These are phyloP conservation scores for Rhizopogon vesiculosus DNA, from an alignment of 768 basidiomycete genomes.

Conservation along the genomic window DNA sequence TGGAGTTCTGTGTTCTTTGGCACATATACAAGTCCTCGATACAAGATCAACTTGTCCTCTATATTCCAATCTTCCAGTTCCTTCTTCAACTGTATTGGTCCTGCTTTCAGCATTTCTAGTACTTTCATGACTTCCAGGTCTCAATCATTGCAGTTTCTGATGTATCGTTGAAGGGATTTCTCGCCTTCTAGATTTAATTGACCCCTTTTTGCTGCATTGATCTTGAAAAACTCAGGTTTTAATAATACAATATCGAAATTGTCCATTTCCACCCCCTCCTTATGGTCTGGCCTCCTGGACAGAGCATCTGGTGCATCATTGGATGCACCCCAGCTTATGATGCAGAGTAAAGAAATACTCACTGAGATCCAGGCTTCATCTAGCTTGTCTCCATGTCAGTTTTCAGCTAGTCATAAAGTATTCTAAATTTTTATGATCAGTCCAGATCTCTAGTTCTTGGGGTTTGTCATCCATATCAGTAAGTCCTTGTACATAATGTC, in stretches of 20 bases:
- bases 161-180: not conserved
- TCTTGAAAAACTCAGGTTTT: not conserved
- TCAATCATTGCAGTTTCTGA: not conserved
- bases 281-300: no score
- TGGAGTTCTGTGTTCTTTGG: no score
- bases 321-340: no score
- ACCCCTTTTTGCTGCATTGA: not conserved
- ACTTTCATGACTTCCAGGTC: not conserved
- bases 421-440: slow-evolving; percentile 33
- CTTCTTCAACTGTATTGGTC: not conserved
- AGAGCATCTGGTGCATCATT: no score
- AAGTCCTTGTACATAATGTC: not conserved
- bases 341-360: no score
- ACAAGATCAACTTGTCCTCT: not conserved
- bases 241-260: no score
- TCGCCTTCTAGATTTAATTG: not conserved
- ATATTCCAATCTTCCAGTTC: not conserved
- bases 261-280: no score
- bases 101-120: not conserved
- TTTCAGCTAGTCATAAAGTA: slow-evolving; percentile 29
- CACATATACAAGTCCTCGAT: not conserved
- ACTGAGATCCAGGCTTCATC: slow-evolving; percentile 25
- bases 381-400: slow-evolving; percentile 7
- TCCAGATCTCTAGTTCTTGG: no score
- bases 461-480: no score